phyloP scores from a whole-genome alignment of 805 yeast species.

The Metschnikowia kunwiensis region DNA sequence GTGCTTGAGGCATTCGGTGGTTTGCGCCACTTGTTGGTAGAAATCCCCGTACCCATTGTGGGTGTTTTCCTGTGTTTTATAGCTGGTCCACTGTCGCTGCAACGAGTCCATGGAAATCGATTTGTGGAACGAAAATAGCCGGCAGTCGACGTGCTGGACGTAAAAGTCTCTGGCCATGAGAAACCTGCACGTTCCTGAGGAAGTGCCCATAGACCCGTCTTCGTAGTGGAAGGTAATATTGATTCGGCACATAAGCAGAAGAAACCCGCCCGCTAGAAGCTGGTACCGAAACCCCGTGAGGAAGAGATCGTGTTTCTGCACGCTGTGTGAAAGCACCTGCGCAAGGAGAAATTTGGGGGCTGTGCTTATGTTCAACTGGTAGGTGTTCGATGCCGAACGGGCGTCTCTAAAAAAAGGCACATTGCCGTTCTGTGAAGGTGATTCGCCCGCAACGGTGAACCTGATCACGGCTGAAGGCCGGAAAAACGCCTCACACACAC shows the following conservation, averaged over 20 bases:
- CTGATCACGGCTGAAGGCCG: slow-evolving; percentile 21
- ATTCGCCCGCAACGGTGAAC: neutral
- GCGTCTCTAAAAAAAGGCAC: too few species aligned
- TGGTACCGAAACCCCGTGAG: slow-evolving; percentile 40
- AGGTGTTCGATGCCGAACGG: slow-evolving; percentile 25
- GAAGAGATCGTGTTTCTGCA: slow-evolving; percentile 25
- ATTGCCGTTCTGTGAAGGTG: too few species aligned
- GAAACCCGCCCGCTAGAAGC: slow-evolving; percentile 40
- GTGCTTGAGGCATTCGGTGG: slow-evolving; percentile 38
- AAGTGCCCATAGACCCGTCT: slow-evolving; percentile 69
- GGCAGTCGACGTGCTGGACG: slow-evolving; percentile 71
- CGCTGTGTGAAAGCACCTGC: slow-evolving; percentile 45
- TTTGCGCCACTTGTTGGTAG: slow-evolving; percentile 7
- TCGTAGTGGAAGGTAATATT: slow-evolving; percentile 40
- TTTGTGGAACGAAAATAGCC: slow-evolving; percentile 29
- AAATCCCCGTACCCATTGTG: slow-evolving; percentile 2
- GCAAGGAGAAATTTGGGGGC: slow-evolving; percentile 62
- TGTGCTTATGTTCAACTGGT: slow-evolving; percentile 60
- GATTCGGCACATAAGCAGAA: slow-evolving; percentile 31
- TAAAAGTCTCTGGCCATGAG: slow-evolving; percentile 59
- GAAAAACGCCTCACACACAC: slow-evolving; percentile 32
- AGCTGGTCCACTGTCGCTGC: slow-evolving; percentile 26
- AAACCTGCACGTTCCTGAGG: slow-evolving; percentile 59
- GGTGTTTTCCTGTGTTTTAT: slow-evolving; percentile 9
- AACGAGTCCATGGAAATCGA: slow-evolving; percentile 25